phyloP scores from a whole-genome alignment of 2,329 filamentous ascomycete genomes.

The Diaporthe destruens region DNA sequence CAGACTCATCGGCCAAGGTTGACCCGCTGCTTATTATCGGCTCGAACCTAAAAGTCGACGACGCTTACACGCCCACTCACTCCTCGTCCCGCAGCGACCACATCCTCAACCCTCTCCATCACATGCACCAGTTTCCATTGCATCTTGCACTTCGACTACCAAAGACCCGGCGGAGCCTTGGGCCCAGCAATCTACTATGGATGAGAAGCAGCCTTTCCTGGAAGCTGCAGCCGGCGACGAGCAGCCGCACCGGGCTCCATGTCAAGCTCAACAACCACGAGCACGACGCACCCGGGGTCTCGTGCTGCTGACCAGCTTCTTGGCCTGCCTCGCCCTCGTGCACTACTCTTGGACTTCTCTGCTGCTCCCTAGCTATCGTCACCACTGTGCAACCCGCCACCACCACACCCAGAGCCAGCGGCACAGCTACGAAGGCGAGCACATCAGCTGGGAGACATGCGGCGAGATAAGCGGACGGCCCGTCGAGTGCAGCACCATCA shows the following conservation, averaged over 20 bases:
- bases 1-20: slow-evolving; percentile 6
- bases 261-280: not conserved
- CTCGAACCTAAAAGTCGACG: slow-evolving; percentile 21
- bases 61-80: not conserved
- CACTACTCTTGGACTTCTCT: slow-evolving; percentile 13
- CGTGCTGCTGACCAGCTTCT: slow-evolving; percentile 22
- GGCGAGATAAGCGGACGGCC: slow-evolving; percentile 52
- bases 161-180: not conserved
- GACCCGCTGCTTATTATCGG: slow-evolving; percentile 28
- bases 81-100: not conserved
- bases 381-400: not conserved
- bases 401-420: not conserved
- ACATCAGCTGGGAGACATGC: slow-evolving; percentile 55
- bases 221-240: not conserved
- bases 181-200: slow-evolving; percentile 5
- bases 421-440: slow-evolving; percentile 51
- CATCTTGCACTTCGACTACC: not conserved
- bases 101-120: not conserved
- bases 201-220: slow-evolving; percentile 39
- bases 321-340: slow-evolving; percentile 8
- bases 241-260: not conserved
- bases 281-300: not conserved
- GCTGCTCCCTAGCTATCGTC: not conserved
- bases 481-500: slow-evolving; percentile 58
- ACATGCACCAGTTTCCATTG: not conserved